A percentile compares a stretch with the other conserved stretches of the same genome.
Evolutionary conservation across 1,284 basidiomycete species (phyloP).

Genomic region (Apiotrichum gracile): DNA sequence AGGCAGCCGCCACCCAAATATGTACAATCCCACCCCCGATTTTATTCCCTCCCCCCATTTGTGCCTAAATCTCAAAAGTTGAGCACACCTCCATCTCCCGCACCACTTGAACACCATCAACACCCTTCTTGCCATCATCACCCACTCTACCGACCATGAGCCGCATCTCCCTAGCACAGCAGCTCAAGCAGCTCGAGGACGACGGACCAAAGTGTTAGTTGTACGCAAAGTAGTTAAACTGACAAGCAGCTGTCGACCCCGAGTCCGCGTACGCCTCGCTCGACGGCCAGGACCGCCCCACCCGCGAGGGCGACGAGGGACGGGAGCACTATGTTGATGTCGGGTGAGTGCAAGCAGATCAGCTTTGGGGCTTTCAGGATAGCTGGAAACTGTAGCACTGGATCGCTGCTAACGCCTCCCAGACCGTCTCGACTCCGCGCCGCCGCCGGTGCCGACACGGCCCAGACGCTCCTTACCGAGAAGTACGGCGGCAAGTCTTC

Average conservation of each 20-base stretch:
- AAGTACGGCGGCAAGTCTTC: conserved; percentile 69
- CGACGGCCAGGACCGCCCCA: conserved; percentile 27
- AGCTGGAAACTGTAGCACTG: not conserved
- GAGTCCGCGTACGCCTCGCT: conserved; percentile 56
- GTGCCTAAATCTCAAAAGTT: conserved; percentile 13
- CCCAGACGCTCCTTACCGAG: conserved; percentile 45
- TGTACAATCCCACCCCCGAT: not conserved
- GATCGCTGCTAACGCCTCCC: not conserved
- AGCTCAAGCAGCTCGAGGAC: conserved; percentile 70
- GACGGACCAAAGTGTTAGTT: conserved; percentile 33
- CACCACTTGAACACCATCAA: not conserved
- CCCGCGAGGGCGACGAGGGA: conserved; percentile 38
- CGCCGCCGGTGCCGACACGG: conserved; percentile 54
- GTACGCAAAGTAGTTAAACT: not conserved
- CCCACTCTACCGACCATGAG: not conserved
- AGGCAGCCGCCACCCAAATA: conserved; percentile 1
- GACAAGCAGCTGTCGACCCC: conserved; percentile 54
- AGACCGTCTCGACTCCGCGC: conserved; percentile 67
- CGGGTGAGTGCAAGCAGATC: conserved; percentile 53
- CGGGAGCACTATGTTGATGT: conserved; percentile 77
- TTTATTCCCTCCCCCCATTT: conserved; percentile 2
- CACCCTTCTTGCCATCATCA: not conserved
- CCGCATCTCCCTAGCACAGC: conserved; percentile 30
- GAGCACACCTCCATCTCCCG: not conserved
- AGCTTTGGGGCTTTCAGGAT: not conserved